phyloP scores from a whole-genome alignment of 495 filamentous ascomycete genomes.

The Aspergillus sclerotioniger region DNA sequence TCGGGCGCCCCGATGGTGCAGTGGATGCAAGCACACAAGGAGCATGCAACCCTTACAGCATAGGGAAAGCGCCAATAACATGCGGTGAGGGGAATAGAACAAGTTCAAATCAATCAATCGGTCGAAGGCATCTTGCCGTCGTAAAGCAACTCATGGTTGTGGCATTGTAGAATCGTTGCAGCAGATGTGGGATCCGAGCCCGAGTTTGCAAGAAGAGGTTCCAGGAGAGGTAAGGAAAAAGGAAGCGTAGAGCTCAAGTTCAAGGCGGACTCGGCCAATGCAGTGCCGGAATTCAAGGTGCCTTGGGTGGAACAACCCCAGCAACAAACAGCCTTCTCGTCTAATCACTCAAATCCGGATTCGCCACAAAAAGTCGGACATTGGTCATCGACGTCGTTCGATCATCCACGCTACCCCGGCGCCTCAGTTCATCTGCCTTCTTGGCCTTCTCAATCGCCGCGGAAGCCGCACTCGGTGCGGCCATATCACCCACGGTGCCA shows the following conservation, averaged over 20 bases:
- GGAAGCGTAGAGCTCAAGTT: slow-evolving; percentile 6
- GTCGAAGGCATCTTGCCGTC: neutral
- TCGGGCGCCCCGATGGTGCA: slow-evolving; percentile 11
- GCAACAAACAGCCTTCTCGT: neutral
- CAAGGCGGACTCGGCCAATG: neutral
- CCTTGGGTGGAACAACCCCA: neutral
- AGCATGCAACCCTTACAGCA: slow-evolving; percentile 6
- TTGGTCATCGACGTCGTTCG: slow-evolving; percentile 80
- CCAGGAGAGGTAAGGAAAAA: slow-evolving; percentile 6
- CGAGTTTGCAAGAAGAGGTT: neutral
- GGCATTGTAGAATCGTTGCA: neutral
- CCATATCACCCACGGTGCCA: slow-evolving; percentile 54
- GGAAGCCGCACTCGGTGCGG: slow-evolving; percentile 37
- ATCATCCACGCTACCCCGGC: slow-evolving; percentile 93
- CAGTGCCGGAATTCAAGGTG: neutral
- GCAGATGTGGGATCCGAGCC: neutral
- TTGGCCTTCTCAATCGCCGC: slow-evolving; percentile 63
- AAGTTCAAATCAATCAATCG: slow-evolving; percentile 1
- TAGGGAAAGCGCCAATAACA: slow-evolving; percentile 15
- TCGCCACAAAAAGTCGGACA: slow-evolving; percentile 87
- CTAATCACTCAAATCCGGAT: slow-evolving; percentile 78
- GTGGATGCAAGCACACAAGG: slow-evolving; percentile 17
- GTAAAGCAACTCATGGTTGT: neutral
- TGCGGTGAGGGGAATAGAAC: slow-evolving; percentile 18
- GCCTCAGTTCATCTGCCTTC: slow-evolving; percentile 70